Evolutionary conservation across 352 stramenopile species (phyloP).

Genomic region (Halophytophthora polymorphica): DNA sequence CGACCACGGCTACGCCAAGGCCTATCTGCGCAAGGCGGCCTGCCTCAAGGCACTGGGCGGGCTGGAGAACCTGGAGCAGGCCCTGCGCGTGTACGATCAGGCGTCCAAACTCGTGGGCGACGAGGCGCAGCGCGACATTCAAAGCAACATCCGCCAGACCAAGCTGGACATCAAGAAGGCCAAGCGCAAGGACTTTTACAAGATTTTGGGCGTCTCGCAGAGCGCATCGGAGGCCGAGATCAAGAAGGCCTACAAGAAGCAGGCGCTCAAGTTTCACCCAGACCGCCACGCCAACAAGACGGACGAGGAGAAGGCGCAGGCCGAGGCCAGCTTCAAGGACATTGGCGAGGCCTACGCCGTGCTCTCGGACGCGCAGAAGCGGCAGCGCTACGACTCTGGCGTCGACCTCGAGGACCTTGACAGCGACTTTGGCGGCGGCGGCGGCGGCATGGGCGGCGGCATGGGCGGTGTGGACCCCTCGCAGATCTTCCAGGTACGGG

Average conservation of each 20-base stretch:
- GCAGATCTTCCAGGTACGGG: conserved; percentile 81
- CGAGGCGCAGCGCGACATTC: conserved; percentile 78
- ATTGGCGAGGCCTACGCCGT: conserved; percentile 96
- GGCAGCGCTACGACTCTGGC: conserved; percentile 93
- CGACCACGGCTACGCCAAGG: conserved; percentile 91
- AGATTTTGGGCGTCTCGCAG: conserved; percentile 83
- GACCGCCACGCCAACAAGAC: conserved; percentile 92
- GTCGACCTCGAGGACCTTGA: conserved; percentile 94
- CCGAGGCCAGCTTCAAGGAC: conserved; percentile 94
- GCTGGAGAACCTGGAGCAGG: conserved; percentile 88
- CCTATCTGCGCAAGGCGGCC: conserved; percentile 78
- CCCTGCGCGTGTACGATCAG: conserved; percentile 89
- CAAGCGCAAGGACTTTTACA: conserved; percentile 97
- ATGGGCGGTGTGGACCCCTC: conserved; percentile 81
- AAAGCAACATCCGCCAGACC: conserved; percentile 81
- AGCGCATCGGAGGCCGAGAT: conserved; percentile 91
- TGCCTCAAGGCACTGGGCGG: conserved; percentile 76
- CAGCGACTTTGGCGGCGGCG: conserved; percentile 68
- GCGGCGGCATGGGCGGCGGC: conserved; percentile 74
- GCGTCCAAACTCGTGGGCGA: conserved; percentile 84
- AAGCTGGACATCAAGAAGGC: conserved; percentile 93
- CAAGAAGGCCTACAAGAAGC: conserved; percentile 97
- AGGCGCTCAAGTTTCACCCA: conserved; percentile 94
- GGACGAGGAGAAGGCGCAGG: conserved; percentile 89
- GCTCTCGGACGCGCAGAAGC: conserved; percentile 91